Conservation (phyloP, 352 stramenopile genomes). For the Globisporangium splendens region DNA sequence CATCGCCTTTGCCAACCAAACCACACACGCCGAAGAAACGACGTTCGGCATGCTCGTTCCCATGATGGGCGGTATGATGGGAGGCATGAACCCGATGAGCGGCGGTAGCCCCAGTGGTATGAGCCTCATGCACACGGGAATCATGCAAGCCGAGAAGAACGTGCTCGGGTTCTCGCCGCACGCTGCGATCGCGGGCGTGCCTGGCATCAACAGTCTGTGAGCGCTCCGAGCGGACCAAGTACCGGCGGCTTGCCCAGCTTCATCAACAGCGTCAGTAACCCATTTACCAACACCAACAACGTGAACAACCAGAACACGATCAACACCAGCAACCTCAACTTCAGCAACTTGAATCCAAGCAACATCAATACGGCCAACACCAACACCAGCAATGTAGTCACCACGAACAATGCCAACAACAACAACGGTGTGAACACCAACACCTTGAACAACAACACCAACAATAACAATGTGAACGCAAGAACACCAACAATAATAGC, state of each 20-base stretch:
- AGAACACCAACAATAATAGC: too few relatives aligned
- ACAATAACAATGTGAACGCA: not conserved
- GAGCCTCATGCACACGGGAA: too few relatives aligned
- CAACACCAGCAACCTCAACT: not conserved
- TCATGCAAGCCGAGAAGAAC: not conserved
- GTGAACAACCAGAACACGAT: not conserved
- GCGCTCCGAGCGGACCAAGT: not conserved
- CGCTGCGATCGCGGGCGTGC: not conserved
- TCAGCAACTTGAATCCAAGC: not conserved
- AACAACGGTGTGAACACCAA: not conserved
- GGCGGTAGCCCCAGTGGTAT: too few relatives aligned
- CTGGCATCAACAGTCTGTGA: not conserved
- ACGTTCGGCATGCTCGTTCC: too few relatives aligned
- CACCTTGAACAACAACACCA: not conserved
- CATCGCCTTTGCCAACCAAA: too few relatives aligned
- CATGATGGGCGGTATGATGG: too few relatives aligned
- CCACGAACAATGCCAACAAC: not conserved
- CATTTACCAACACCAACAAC: not conserved
- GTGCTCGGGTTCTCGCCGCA: not conserved
- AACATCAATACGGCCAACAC: not conserved
- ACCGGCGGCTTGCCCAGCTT: not conserved
- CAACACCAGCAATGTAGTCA: not conserved
- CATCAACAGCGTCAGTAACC: slow-evolving; percentile 19
- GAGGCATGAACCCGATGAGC: too few relatives aligned
- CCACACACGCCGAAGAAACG: too few relatives aligned